phyloP scores from a whole-genome alignment of 345 rosid genomes.

The Isatis tinctoria region DNA sequence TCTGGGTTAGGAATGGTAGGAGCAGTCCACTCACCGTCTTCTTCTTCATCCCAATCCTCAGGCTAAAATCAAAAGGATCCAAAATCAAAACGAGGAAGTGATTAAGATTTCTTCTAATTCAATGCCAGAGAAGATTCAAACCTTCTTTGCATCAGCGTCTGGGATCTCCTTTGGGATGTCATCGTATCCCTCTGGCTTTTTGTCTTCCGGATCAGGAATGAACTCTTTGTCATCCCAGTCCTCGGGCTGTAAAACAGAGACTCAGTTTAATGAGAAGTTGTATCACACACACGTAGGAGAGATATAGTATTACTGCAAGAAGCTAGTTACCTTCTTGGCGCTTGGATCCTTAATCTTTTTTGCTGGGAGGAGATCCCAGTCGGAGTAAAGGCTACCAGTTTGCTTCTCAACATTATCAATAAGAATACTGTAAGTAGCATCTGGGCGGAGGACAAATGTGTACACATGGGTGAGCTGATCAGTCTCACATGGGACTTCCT shows the following conservation, averaged over 20 bases:
- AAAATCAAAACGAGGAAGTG: not conserved
- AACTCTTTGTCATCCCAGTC: conserved; percentile 96
- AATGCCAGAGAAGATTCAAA: conserved; percentile 13
- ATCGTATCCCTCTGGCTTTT: conserved; percentile 95
- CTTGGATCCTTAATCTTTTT: conserved; percentile 94
- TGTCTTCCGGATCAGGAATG: conserved; percentile 91
- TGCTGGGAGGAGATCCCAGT: conserved; percentile 92
- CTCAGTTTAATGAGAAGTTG: not conserved
- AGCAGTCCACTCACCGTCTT: conserved; percentile 98
- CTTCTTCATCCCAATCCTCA: conserved; percentile 99
- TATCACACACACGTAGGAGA: not conserved
- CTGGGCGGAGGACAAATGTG: conserved; percentile 84
- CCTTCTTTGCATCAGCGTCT: conserved; percentile 93
- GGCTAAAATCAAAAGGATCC: conserved; percentile 44
- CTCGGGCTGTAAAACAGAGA: conserved; percentile 60
- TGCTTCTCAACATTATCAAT: conserved; percentile 95
- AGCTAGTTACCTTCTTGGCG: conserved; percentile 67
- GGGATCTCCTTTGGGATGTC: conserved; percentile 90
- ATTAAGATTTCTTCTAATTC: not conserved
- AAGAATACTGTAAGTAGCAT: conserved; percentile 90
- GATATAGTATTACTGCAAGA: not conserved
- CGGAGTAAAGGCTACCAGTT: conserved; percentile 84
- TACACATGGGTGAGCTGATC: conserved; percentile 97
- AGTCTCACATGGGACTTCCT: conserved; percentile 98
- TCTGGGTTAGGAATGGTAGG: conserved; percentile 95